Evolutionary conservation across 2,329 filamentous ascomycete species (phyloP), one percentile per base, ranked within the genome.

Genomic region (Clonostachys rhizophaga): DNA sequence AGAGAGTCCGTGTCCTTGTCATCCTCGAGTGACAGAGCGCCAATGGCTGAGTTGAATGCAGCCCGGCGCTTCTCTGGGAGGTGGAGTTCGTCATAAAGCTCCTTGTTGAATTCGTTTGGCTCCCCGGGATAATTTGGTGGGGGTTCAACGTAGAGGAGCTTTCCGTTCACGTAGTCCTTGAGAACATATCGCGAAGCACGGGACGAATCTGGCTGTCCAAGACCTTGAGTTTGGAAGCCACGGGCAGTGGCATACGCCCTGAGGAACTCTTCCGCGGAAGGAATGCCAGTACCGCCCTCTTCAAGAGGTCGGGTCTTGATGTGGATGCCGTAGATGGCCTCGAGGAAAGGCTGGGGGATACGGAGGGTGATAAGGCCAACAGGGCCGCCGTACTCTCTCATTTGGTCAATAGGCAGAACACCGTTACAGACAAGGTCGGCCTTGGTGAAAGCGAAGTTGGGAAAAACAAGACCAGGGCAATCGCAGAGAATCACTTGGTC

Each of bases 111-210:
- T 46, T 86, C 81, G 43, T 72, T 70, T 1, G 82, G 73, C 55
- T 96, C 87, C 37, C 87, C 81, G 33, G 84, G 78, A 5, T 71
- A 71, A 0, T 91, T 91, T 1, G 94, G 94, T 1, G 94, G 94
- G 58, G 92, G 86, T 18, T 47, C 42, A 55, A 91, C 94, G 71
- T 87, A 97, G 6, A 97, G 79, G 0, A 99, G 79, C 70, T 96
- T 97, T 52, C 94, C 94, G 63, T 87, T 95, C 56, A 99, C 94
- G 60, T 97, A 99, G 70, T 99, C 94, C 65, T 99, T 99, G 24
- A 99, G 79, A 14, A 99, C 78, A 56, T 89, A 87, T 46, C 94
- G 81, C 5, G 92, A 91, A 7, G 94, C 94, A 57, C 94, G 81
- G 2, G 91, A 95, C 71, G 96, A 91, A 59, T 99, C 94, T 0